Evolutionary conservation across 2,329 filamentous ascomycete species (phyloP).

Genomic region (Aspergillus alliaceus): DNA sequence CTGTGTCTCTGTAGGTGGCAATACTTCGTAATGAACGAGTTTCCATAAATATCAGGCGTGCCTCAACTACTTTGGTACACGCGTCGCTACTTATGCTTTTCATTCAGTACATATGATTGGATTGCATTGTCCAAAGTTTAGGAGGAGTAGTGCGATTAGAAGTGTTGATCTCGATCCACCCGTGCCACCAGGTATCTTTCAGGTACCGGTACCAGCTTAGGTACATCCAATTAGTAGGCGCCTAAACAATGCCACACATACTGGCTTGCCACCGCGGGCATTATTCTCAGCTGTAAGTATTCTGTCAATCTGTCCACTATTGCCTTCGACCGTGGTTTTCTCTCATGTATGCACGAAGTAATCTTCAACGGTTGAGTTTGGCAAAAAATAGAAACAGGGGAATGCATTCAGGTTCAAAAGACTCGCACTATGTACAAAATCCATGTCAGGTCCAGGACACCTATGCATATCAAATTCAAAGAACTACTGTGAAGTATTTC

Average conservation of each 20-base stretch:
- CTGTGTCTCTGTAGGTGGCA: background rate
- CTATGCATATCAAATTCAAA: background rate
- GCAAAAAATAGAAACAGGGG: background rate
- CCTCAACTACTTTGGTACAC: background rate
- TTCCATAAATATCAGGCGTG: slow-evolving; percentile 1
- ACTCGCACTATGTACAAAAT: background rate
- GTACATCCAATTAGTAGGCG: background rate
- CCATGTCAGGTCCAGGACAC: background rate
- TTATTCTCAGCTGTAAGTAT: background rate
- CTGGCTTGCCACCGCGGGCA: slow-evolving; percentile 2
- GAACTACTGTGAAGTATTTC: background rate
- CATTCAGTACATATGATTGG: background rate
- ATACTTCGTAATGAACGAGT: background rate
- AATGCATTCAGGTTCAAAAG: background rate
- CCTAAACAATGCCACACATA: background rate
- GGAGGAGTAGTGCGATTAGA: background rate
- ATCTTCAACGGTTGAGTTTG: background rate
- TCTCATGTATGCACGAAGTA: no score
- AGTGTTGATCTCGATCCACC: background rate
- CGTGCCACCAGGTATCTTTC: background rate
- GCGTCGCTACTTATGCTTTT: background rate
- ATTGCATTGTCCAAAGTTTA: background rate
- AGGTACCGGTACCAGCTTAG: background rate
- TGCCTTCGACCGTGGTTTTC: background rate
- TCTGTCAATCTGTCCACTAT: background rate